Conservation (phyloP, 2,329 filamentous ascomycete genomes). For the Ophiocordyceps camponoti-saundersi region DNA sequence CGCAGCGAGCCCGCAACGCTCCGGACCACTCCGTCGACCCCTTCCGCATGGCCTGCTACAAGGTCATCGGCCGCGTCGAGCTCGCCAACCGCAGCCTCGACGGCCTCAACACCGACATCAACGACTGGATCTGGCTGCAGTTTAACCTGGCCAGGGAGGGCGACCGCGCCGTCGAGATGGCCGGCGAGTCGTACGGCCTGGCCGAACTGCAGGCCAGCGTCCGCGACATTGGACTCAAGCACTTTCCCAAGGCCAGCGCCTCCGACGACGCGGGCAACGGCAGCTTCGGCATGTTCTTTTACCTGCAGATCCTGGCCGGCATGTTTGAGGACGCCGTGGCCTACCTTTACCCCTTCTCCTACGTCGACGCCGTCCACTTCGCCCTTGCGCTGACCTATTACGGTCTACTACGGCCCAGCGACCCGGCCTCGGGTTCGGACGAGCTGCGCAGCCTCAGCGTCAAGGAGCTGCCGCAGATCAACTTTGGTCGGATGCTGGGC, state of each 20-base stretch:
- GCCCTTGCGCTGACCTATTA: slow-evolving; percentile 81
- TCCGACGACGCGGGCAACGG: slow-evolving; percentile 58
- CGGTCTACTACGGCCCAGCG: slow-evolving; percentile 71
- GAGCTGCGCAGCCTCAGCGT: slow-evolving; percentile 52
- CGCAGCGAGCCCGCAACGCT: slow-evolving; percentile 66
- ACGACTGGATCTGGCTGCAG: slow-evolving; percentile 58
- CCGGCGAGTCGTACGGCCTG: slow-evolving; percentile 47
- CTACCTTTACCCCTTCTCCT: slow-evolving; percentile 82
- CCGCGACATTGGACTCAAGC: slow-evolving; percentile 73
- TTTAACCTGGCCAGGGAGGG: slow-evolving; percentile 52
- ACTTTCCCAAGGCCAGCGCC: slow-evolving; percentile 61
- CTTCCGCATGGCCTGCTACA: slow-evolving; percentile 94
- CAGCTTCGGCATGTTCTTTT: slow-evolving; percentile 81
- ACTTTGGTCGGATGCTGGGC: slow-evolving; percentile 84
- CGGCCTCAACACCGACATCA: slow-evolving; percentile 44
- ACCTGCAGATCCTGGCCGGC: slow-evolving; percentile 75
- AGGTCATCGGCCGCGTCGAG: slow-evolving; percentile 75
- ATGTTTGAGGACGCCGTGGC: slow-evolving; percentile 89
- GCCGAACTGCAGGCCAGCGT: slow-evolving; percentile 62
- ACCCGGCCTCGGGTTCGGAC: slow-evolving; percentile 57
- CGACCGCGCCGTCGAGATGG: slow-evolving; percentile 45
- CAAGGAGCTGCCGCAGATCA: slow-evolving; percentile 63
- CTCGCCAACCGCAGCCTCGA: slow-evolving; percentile 47
- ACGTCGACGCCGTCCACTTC: slow-evolving; percentile 89
- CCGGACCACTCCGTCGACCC: slow-evolving; percentile 81